Evolutionary conservation across 495 filamentous ascomycete species (phyloP), one percentile per base, ranked within the genome.

Genomic region (Aspergillus egyptiacus): DNA sequence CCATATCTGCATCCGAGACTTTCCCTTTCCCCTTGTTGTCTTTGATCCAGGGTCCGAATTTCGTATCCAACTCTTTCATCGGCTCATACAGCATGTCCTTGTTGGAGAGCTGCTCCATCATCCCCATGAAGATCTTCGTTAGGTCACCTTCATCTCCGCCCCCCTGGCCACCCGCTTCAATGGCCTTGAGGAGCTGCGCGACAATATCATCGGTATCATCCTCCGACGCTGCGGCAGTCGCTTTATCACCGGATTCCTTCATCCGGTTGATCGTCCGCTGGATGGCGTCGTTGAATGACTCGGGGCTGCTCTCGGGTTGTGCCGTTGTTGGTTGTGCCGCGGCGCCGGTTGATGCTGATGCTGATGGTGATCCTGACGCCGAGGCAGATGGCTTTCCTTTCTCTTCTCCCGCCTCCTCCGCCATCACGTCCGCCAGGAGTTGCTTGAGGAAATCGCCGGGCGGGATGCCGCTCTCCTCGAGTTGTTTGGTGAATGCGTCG

Each of bases 31-130:
- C 76, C 53, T 72, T 75, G 60, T 96, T 91, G 68, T 87, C 84
- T 54, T 75, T 77, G 61, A 98, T 71, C 93, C 93, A 98, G 3
- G 64, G 78, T 0, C 87, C 89, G 60, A 91, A 98, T 66, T 96
- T 96, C 19, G 85, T 83, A 60, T 91, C 72, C 51, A 97, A 67
- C 68, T 98, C 94, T 71, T 93, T 95, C 91, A 98, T 96, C 13
- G 93, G 93, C 69, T 96, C 91, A 59, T 98, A 96, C 34, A 98
- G 70, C 49, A 98, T 95, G 60, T 98, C 93, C 72, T 95, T 97
- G 61, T 93, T 94, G 2, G 93, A 96, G 47, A 98, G 72, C 65
- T 98, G 89, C 66, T 97, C 89, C 91, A 98, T 97, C 89, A 96
- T 95, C 22, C 85, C 87, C 73, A 94, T 74, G 24, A 97, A 76